Base-by-base conservation (phyloP, 495 filamentous ascomycete species). In the Elaphomyces granulatus region DNA sequence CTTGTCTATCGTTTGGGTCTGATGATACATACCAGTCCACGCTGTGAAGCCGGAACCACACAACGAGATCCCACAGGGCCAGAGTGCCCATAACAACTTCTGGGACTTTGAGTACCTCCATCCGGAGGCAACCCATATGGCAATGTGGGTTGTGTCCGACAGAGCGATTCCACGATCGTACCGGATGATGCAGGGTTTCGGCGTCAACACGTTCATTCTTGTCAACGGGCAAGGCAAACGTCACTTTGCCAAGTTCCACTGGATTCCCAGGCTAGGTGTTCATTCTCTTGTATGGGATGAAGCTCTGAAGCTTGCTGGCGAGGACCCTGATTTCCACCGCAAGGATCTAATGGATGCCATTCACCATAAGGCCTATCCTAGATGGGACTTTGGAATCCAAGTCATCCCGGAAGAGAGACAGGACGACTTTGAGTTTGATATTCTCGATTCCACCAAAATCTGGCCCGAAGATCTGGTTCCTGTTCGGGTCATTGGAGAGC, bases 111-210 rank as follows among this genome's bases (percentile, higher is more conserved):
- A 53, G 45, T 51, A 62, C 15, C 56, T 69, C 42, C 74, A 78
- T 45, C 70, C 66, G 0, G 85, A 92, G 56, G 67, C 81, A 1
- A 87, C 83, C 0, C 83, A 92, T 51, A 88, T 87, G 81, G 83
- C 77, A 43, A 73, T 81, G 59, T 87, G 83, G 83, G 64, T 77
- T 36, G 80, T 83, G 79, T 78, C 71, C 32, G 85, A 92, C 52
- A 72, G 82, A 9, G 74, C 67, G 20, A 88, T 88, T 39, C 86
- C 86, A 15, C 72, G 83, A 3, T 86, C 80, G 2, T 84, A 66
- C 50, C 78, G 77, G 17, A 90, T 88, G 82, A 88, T 92, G 81
- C 80, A 92, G 51, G 86, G 86, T 0, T 92, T 90, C 44, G 84
- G 86, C 32, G 85, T 92, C 41, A 87, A 92, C 53, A 90, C 86